phyloP scores from a whole-genome alignment of 495 filamentous ascomycete genomes.

The Hyaloscypha variabilis region DNA sequence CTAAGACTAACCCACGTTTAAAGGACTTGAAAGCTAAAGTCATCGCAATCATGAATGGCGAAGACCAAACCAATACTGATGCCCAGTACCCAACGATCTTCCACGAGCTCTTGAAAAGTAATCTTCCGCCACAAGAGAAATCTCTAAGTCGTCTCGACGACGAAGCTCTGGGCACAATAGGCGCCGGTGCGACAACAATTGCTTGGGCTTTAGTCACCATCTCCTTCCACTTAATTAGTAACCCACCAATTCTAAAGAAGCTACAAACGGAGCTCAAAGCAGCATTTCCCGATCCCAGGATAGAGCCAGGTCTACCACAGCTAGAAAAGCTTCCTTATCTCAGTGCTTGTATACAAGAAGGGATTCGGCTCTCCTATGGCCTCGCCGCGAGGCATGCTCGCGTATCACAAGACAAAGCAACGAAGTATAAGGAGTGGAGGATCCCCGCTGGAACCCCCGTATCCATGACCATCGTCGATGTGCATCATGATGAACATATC shows the following conservation, averaged over 20 bases:
- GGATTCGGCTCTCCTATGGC: too few species aligned
- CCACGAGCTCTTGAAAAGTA: not conserved
- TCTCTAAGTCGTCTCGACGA: not conserved
- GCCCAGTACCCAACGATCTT: not conserved
- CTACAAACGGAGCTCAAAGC: not conserved
- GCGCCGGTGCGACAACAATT: not conserved
- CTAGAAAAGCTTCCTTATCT: not conserved
- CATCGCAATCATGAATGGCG: too few species aligned
- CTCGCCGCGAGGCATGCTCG: too few species aligned
- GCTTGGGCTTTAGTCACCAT: not conserved
- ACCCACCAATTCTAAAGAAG: not conserved
- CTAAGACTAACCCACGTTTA: not conserved
- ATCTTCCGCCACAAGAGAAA: not conserved
- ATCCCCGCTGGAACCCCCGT: too few species aligned
- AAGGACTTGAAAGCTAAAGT: not conserved
- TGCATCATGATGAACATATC: too few species aligned
- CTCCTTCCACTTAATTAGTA: not conserved
- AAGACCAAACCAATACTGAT: not conserved
- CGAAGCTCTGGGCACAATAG: not conserved
- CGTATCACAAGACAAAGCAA: too few species aligned
- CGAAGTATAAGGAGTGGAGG: too few species aligned
- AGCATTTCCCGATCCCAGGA: not conserved
- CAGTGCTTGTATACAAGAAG: too few species aligned
- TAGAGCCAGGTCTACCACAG: not conserved
- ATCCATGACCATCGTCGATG: too few species aligned